Base-by-base conservation (phyloP, 345 rosid genomes). In the Ceriops decandra region DNA sequence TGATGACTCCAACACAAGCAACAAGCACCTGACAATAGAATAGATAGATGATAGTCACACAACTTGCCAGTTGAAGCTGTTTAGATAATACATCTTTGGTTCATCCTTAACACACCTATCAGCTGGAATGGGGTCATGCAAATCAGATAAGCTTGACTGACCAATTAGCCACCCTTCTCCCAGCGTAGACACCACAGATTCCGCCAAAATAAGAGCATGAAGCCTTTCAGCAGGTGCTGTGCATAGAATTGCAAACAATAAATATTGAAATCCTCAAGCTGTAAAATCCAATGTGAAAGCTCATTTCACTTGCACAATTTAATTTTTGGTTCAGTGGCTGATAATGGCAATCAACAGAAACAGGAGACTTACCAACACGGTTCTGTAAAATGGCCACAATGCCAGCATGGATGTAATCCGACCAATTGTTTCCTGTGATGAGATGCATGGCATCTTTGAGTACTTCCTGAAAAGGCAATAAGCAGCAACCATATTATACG, bases 141-240 rank as follows among this genome's bases (percentile, higher is more conserved):
- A 70, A 68, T 81, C 83, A 57, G 92, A 77, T 75, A 85, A 73
- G 46, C 76, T 85, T 22, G 82, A 72, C 65, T 67, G 83, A 73
- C 82, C 78, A 21, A 91, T 77, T 78, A 93, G 83, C 98, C 96
- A 93, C 52, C 73, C 65, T 73, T 87, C 95, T 68, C 91, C 95
- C 62, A 73, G n/a, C 62, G 88, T 77, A 35, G 90, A 80, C 66
- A 87, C 72, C 82, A 83, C 81, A 64, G 81, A 81, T 71, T 93
- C 96, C 21, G 96, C 95, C 77, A 93, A 77, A 81, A 91, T 81
- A 74, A 91, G 89, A 46, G 95, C 96, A 36, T 87, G 88, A 62
- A 89, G 81, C 81, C 78, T 93, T 64, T 93, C 97, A 8, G 86
- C 80, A 72, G 97, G 95, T 27, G 91, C 98, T 93, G 82, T 63